Evolutionary conservation across 2,329 filamentous ascomycete species (phyloP).

Genomic region (Colletotrichum musae): DNA sequence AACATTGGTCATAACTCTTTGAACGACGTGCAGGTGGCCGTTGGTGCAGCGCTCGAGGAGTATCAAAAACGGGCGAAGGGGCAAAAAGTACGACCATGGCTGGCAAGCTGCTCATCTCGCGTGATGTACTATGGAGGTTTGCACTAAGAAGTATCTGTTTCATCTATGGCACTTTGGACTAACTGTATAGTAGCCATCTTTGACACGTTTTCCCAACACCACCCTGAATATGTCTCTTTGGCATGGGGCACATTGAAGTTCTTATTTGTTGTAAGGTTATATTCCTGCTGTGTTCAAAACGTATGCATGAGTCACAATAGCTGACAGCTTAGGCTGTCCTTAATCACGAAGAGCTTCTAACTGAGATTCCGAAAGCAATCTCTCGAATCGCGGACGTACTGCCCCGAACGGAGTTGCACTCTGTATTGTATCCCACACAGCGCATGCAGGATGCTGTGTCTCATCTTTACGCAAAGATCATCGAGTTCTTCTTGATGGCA

Average conservation of each 20-base stretch:
- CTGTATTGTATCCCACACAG: neutral
- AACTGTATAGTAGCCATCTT: constrained; percentile 1
- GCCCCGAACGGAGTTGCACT: neutral
- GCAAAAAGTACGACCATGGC: neutral
- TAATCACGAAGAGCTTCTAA: constrained; percentile 19
- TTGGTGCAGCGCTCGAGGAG: neutral
- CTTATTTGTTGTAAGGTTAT: constrained; percentile 1
- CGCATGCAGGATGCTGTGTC: neutral
- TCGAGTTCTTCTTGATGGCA: neutral
- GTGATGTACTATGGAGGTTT: constrained; percentile 24
- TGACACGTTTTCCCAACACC: constrained; percentile 16
- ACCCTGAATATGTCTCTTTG: constrained; percentile 13
- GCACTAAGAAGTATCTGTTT: neutral
- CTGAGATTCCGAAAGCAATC: constrained; percentile 2
- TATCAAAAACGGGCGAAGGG: constrained; percentile 3
- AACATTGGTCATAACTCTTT: neutral
- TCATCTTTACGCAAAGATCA: neutral
- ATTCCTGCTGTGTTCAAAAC: neutral
- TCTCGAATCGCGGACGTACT: neutral
- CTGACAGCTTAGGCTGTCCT: neutral
- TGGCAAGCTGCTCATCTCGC: constrained; percentile 12
- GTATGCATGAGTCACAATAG: neutral
- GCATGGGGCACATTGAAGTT: constrained; percentile 21
- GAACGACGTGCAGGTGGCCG: constrained; percentile 7
- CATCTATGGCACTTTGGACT: neutral